Evolutionary conservation across 1,139 yeast genomes (phyloP).

Genomic region (Candida tetrigidarum): DNA sequence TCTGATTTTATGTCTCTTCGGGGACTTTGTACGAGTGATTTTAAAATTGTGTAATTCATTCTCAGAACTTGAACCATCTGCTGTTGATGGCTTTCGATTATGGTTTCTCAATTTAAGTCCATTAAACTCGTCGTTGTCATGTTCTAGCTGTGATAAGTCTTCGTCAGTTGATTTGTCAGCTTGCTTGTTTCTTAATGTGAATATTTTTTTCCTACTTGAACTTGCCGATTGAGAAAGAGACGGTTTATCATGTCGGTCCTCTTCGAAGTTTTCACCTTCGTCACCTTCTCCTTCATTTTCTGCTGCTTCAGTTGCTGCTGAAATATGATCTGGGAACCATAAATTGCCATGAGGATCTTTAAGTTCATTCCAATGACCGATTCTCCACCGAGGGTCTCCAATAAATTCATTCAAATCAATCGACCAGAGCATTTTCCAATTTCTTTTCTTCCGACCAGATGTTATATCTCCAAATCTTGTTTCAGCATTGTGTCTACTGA

Average conservation of each 20-base stretch:
- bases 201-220: neutral
- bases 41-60: slow-evolving; percentile 13
- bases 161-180: slow-evolving; percentile 7
- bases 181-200: neutral
- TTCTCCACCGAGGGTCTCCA: slow-evolving; percentile 69
- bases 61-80: slow-evolving; percentile 14
- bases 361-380: slow-evolving; percentile 65
- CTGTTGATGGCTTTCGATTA: neutral
- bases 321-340: slow-evolving; percentile 54
- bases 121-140: slow-evolving; percentile 2
- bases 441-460: slow-evolving; percentile 19
- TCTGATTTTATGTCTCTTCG: slow-evolving; percentile 13
- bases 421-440: slow-evolving; percentile 61
- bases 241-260: too few relatives aligned
- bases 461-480: slow-evolving; percentile 21
- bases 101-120: slow-evolving; percentile 3
- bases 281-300: slow-evolving; percentile 6
- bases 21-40: slow-evolving; percentile 16
- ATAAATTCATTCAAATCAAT: slow-evolving; percentile 65
- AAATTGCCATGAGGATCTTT: slow-evolving; percentile 54
- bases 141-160: neutral
- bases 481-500: slow-evolving; percentile 41
- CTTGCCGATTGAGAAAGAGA: neutral
- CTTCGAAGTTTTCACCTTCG: too few relatives aligned
- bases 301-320: slow-evolving; percentile 6